These are phyloP conservation scores for Acephala macrosclerotiorum DNA, from an alignment of 2,329 filamentous ascomycete genomes.

Conservation along the genomic window DNA sequence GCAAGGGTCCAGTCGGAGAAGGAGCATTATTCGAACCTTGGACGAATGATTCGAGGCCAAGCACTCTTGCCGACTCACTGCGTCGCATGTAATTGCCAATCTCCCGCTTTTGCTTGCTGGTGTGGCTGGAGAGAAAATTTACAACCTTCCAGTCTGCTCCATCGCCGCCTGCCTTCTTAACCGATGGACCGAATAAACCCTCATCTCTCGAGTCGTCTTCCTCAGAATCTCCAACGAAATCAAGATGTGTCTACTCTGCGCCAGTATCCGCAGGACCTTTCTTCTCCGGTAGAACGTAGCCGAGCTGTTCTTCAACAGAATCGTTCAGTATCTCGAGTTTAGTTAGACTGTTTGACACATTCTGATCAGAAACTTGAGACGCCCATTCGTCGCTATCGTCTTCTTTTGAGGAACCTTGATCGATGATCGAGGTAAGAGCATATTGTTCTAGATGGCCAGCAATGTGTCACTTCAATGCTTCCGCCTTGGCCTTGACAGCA, in stretches of 20 bases:
- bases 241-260: constrained; percentile 14
- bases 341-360: constrained; percentile 12
- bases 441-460: constrained; percentile 31
- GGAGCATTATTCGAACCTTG: neutral
- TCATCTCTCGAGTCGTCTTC: constrained; percentile 17
- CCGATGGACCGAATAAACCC: constrained; percentile 1
- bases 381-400: constrained; percentile 20
- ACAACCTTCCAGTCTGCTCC: constrained; percentile 15
- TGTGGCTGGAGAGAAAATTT: constrained; percentile 12
- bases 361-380: constrained; percentile 17
- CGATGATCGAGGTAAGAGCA: constrained; percentile 27
- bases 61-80: neutral
- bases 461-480: constrained; percentile 26
- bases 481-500: neutral
- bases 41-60: neutral
- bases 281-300: constrained; percentile 8
- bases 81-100: neutral
- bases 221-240: constrained; percentile 21
- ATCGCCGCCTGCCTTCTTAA: neutral
- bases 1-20: neutral
- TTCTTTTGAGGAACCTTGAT: constrained; percentile 22
- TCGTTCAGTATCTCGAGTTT: constrained; percentile 21
- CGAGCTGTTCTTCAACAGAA: constrained; percentile 22
- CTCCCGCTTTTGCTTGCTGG: neutral
- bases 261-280: constrained; percentile 18